phyloP scores from a whole-genome alignment of 129 eudicot genomes.

The Logfia minima region DNA sequence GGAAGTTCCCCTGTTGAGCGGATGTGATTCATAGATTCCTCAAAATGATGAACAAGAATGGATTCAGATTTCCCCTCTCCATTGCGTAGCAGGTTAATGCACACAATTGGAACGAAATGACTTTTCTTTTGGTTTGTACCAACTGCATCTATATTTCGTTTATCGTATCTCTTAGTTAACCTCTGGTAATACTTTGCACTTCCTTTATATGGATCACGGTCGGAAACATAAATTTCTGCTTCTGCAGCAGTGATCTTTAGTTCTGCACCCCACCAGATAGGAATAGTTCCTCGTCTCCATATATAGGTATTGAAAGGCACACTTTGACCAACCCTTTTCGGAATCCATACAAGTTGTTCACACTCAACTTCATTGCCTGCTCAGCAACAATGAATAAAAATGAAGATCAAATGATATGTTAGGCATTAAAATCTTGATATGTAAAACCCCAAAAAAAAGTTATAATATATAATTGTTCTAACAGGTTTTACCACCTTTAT shows the following conservation, averaged over 20 bases:
- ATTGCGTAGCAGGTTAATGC: slow-evolving; percentile 73
- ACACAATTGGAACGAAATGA: slow-evolving; percentile 77
- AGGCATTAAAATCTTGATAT: slow-evolving; percentile 15
- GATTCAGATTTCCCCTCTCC: slow-evolving; percentile 95
- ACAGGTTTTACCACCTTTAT: slow-evolving; percentile 14
- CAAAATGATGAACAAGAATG: slow-evolving; percentile 87
- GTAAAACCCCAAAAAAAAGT: slow-evolving; percentile 14
- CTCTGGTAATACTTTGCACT: slow-evolving; percentile 82
- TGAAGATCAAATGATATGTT: slow-evolving; percentile 8
- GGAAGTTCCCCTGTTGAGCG: slow-evolving; percentile 73
- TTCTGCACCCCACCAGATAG: slow-evolving; percentile 99
- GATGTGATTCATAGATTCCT: slow-evolving; percentile 70
- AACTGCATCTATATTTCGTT: slow-evolving; percentile 43
- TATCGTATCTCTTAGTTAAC: slow-evolving; percentile 77
- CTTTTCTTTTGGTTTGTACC: slow-evolving; percentile 61
- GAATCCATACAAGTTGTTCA: slow-evolving; percentile 97
- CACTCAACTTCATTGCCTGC: slow-evolving; percentile 98
- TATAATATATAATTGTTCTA: neutral
- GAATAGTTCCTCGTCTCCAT: slow-evolving; percentile 95
- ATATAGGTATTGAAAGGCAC: slow-evolving; percentile 85
- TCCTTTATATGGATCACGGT: slow-evolving; percentile 92
- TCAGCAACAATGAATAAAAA: slow-evolving; percentile 20
- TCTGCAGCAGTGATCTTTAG: slow-evolving; percentile 94
- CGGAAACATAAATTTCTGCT: slow-evolving; percentile 95
- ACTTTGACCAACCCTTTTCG: slow-evolving; percentile 66